Base-by-base conservation (phyloP, 208 protist genomes). In the Eutreptiella sp. region DNA sequence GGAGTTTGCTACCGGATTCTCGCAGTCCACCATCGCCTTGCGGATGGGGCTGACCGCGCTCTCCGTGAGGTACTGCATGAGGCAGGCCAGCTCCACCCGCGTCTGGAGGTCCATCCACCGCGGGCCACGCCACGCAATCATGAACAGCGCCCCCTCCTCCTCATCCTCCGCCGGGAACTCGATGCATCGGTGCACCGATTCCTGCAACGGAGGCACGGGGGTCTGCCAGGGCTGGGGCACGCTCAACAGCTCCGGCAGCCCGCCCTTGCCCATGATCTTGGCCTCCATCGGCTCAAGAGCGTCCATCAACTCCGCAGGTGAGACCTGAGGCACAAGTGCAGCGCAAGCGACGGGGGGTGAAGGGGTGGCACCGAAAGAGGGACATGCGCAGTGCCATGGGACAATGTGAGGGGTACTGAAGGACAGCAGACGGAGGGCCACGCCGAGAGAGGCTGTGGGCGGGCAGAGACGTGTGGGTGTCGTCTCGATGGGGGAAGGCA, bases 91-190 rank as follows among this genome's bases (percentile, higher is more conserved):
- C 28, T 57, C 61, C 0, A 31, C 31, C 19, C 38, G 34, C 41
- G 58, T 21, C 19, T 62, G 38, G 34, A 72, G 53, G 4, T 67
- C 57, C 9, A 28, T 66, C 26, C 38, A 65, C 36, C 4, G 27
- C 23, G 33, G 50, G n/a, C 41, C 46, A 27, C 45, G 47, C 55
- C 60, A 71, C 9, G 34, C 46, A 9, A 67, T 24, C 23, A 60
- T 35, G 16, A 53, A 42, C 32, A 7, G 24, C 3, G 29, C 50
- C 41, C 66, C 73, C 31, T 26, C 43, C 0, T 39, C 27, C 46
- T 81, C 75, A 21, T 83, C 68, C 24, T 74, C 72, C 23, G 43
- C 52, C 29, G 72, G 65, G 47, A 80, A 83, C 3, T 33, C 7
- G 24, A 83, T 46, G 7, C 48, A 38, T 11, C 46, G 36, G 1